phyloP scores from a whole-genome alignment of 176 grass and related monocot genomes.

The Rhynchospora tenuis region DNA sequence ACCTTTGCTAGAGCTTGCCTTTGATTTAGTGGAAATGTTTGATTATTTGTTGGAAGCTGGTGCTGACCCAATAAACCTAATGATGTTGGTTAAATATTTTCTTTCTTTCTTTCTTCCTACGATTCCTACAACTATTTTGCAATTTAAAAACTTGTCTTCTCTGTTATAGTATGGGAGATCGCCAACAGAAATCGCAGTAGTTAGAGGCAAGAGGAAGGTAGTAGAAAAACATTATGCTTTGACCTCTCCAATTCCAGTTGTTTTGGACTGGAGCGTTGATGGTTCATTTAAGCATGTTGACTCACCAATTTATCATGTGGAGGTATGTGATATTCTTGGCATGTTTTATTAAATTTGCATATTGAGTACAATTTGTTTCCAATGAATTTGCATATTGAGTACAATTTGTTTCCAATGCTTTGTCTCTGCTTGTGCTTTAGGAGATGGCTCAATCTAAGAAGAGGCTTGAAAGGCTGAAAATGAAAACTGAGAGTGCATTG shows the following conservation, averaged over 20 bases:
- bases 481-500: not conserved
- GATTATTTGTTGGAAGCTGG: constrained; percentile 5
- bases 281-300: not conserved
- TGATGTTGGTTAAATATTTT: not conserved
- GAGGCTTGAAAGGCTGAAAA: not conserved
- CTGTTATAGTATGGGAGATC: constrained; percentile 31
- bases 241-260: not conserved
- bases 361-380: not conserved
- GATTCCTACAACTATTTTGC: no score
- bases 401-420: not conserved
- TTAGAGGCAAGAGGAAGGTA: constrained; percentile 27
- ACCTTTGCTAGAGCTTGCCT: not conserved
- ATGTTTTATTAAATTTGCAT: not conserved
- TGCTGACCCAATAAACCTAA: not conserved
- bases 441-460: not conserved
- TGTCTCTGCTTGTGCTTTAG: not conserved
- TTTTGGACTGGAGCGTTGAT: constrained; percentile 4
- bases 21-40: not conserved
- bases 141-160: not conserved
- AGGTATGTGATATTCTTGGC: not conserved
- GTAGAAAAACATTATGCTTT: constrained; percentile 42
- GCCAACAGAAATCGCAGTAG: constrained; percentile 48
- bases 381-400: not conserved
- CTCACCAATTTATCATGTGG: not conserved
- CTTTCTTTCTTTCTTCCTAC: not conserved